Evolutionary conservation across 306 rosid genomes (phyloP).

Genomic region (Castanea crenata): DNA sequence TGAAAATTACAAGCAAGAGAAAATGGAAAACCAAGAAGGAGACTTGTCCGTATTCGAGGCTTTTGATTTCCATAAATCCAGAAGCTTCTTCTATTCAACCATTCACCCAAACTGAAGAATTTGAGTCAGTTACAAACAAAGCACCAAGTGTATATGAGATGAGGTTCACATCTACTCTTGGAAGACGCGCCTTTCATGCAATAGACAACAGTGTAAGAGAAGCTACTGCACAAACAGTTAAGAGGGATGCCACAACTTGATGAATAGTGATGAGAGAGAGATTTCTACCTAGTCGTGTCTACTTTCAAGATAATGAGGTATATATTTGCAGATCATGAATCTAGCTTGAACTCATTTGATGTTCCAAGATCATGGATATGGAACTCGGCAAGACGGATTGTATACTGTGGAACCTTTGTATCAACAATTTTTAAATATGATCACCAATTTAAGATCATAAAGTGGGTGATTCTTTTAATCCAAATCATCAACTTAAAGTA

Average conservation of each 20-base stretch:
- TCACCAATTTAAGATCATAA: too few species aligned
- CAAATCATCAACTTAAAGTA: too few species aligned
- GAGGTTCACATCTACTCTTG: conserved; percentile 76
- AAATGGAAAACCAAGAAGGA: conserved; percentile 48
- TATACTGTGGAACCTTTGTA: conserved; percentile 82
- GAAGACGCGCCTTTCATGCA: conserved; percentile 65
- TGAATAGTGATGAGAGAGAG: conserved; percentile 79
- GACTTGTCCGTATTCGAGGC: conserved; percentile 59
- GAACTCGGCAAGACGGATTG: conserved; percentile 74
- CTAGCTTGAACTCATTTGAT: conserved; percentile 61
- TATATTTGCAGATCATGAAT: conserved; percentile 79
- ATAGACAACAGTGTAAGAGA: conserved; percentile 67
- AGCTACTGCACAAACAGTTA: conserved; percentile 64
- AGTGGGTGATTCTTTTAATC: too few species aligned
- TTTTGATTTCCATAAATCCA: conserved; percentile 61
- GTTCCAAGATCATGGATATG: conserved; percentile 86
- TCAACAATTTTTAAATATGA: conserved; percentile 52
- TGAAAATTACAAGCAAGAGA: conserved; percentile 43
- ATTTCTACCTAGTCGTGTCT: conserved; percentile 76
- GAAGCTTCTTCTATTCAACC: conserved; percentile 49
- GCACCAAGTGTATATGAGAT: conserved; percentile 60
- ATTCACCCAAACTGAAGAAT: conserved; percentile 66
- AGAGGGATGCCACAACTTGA: conserved; percentile 80
- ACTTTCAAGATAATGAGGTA: conserved; percentile 87
- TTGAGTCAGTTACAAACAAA: conserved; percentile 3